These are phyloP conservation scores for Medicago arabica DNA, from an alignment of 306 rosid genomes.

Conservation along the genomic window DNA sequence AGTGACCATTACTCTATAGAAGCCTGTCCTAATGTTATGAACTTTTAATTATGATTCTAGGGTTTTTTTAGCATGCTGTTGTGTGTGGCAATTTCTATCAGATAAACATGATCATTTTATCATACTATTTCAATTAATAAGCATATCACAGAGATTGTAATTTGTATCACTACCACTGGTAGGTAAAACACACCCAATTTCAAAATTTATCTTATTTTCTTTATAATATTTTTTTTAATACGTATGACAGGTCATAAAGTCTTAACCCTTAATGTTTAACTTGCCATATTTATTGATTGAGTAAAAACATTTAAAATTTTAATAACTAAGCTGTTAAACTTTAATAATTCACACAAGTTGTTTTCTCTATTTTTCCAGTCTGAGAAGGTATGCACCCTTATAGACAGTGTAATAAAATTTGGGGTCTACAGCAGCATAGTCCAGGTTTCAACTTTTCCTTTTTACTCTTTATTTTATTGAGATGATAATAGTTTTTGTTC, in stretches of 20 bases:
- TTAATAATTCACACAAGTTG: conserved; percentile 24
- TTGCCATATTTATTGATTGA: conserved; percentile 11
- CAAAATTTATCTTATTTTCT: background rate
- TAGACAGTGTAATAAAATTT: conserved; percentile 53
- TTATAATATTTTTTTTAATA: background rate
- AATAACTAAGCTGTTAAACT: conserved; percentile 15
- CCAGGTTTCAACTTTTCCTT: conserved; percentile 59
- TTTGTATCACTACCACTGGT: too few relatives aligned
- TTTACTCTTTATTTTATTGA: conserved; percentile 13
- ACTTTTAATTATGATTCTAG: too few relatives aligned
- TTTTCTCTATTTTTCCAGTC: conserved; percentile 50
- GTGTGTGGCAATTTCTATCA: too few relatives aligned
- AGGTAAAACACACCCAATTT: background rate
- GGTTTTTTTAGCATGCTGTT: too few relatives aligned
- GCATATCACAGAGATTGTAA: too few relatives aligned
- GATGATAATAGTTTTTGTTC: conserved; percentile 15
- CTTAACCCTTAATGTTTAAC: conserved; percentile 20
- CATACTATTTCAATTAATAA: too few relatives aligned
- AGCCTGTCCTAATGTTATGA: too few relatives aligned
- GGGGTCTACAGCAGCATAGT: conserved; percentile 67
- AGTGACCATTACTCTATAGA: too few relatives aligned
- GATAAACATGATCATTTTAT: too few relatives aligned
- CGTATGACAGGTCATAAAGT: background rate
- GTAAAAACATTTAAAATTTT: conserved; percentile 2
- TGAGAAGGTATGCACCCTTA: conserved; percentile 59